Base-by-base conservation (phyloP, 495 filamentous ascomycete genomes). In the Trichoderma virens region DNA sequence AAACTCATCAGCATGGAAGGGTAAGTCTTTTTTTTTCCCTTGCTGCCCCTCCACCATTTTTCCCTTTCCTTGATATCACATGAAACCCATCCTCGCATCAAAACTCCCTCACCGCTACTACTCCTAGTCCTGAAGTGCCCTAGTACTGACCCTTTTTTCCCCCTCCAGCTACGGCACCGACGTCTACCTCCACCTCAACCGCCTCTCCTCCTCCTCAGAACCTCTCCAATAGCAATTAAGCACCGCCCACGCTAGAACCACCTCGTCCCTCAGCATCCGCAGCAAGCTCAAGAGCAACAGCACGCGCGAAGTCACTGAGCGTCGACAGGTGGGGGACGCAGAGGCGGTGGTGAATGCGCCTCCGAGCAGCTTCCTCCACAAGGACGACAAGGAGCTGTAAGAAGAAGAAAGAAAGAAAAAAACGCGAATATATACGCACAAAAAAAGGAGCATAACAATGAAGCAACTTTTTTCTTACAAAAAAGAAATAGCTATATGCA, bases 1-100 rank as follows among this genome's bases (percentile, higher is more conserved):
- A 98, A 97, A 73, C 72, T 98, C 77, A 98, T 98, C 70, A 97
- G 93, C 73, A 97, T 98, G 94, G 94, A 98, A 80, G 94, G 94
- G 94, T 97, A 80, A 79, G 91, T 76, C 39, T 60, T 59, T 8
- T 20, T 31, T 28, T 28, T 54, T 56, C 60, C 60, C 31, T 32
- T 62, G 65, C 28, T 25, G 4, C 11, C 25, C 20, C 23, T n/a
- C 25, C 54, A 16, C 54, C 30, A 20, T 45, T 13, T 45, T 13
- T 45, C 16, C 16, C 41, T 45, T n/a, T n/a, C n/a, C n/a, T n/a
- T n/a, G n/a, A n/a, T n/a, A n/a, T n/a, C n/a, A n/a, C n/a, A n/a
- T n/a, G n/a, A n/a, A n/a, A n/a, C n/a, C n/a, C n/a, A n/a, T n/a
- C n/a, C n/a, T n/a, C n/a, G n/a, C n/a, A n/a, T n/a, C 45, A 25